phyloP scores from a whole-genome alignment of 2,329 filamentous ascomycete species.

The Pseudogymnoascus sp. region DNA sequence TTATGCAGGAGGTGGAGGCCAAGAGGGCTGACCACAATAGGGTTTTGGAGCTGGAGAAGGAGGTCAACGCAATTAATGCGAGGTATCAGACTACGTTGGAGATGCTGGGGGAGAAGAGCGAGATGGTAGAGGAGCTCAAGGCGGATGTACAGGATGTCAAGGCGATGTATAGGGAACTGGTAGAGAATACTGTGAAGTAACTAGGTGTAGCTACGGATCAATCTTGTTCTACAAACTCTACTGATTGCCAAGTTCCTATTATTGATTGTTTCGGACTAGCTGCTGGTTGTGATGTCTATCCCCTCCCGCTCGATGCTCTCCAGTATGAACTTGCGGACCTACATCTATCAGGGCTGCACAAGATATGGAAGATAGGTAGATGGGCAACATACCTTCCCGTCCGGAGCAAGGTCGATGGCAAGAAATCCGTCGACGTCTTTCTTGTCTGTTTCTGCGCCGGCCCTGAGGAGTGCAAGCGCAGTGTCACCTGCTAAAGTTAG shows the following conservation, averaged over 20 bases:
- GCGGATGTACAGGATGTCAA: conserved; percentile 90
- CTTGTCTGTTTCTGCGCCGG: conserved; percentile 74
- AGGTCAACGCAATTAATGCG: conserved; percentile 59
- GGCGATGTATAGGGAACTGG: conserved; percentile 87
- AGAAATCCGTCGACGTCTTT: conserved; percentile 61
- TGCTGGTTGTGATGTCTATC: conserved; percentile 43
- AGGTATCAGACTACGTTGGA: conserved; percentile 88
- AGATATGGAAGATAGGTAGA: not conserved
- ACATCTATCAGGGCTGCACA: not conserved
- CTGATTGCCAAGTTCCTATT: not conserved
- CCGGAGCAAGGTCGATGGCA: conserved; percentile 75
- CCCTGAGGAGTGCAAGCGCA: conserved; percentile 72
- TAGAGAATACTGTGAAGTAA: conserved; percentile 71
- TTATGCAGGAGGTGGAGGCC: conserved; percentile 80
- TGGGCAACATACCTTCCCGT: conserved; percentile 57
- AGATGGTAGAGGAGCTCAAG: conserved; percentile 81
- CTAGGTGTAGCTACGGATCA: conserved; percentile 18
- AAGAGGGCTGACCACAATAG: conserved; percentile 52
- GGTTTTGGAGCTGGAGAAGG: conserved; percentile 56
- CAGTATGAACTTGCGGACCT: conserved; percentile 58
- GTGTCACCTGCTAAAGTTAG: conserved; percentile 53
- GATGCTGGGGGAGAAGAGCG: conserved; percentile 94
- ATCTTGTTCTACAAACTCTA: conserved; percentile 6
- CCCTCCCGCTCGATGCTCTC: conserved; percentile 76
- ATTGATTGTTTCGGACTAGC: not conserved